phyloP scores from a whole-genome alignment of 129 eudicot genomes.

The Flaveria trinervia region DNA sequence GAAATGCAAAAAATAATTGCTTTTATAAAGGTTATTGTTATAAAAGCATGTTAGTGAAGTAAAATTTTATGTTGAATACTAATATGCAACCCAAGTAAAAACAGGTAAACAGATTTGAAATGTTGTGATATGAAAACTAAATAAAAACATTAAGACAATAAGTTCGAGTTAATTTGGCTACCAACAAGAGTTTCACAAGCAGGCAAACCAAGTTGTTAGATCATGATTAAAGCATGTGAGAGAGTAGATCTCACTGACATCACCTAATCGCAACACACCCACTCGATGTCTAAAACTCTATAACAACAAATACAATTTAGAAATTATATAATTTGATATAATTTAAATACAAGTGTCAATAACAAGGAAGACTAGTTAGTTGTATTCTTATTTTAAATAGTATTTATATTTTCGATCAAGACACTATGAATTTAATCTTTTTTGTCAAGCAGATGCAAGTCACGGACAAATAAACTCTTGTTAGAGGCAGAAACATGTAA shows the following conservation, averaged over 20 bases:
- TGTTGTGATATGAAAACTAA: not conserved
- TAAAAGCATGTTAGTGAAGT: no score
- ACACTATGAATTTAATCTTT: no score
- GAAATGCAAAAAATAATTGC: no score
- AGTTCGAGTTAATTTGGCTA: not conserved
- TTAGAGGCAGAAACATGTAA: no score
- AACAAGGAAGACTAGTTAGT: no score
- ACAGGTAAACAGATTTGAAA: not conserved
- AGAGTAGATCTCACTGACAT: slow-evolving; percentile 24
- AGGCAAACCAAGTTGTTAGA: slow-evolving; percentile 25
- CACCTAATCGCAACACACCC: slow-evolving; percentile 13
- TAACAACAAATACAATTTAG: not conserved
- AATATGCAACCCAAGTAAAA: not conserved
- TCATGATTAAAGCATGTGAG: slow-evolving; percentile 33
- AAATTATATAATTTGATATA: not conserved
- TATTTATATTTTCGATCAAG: no score
- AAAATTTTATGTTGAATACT: not conserved
- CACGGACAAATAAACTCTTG: no score
- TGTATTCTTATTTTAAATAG: no score
- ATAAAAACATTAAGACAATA: not conserved
- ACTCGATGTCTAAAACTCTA: not conserved
- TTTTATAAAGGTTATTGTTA: no score
- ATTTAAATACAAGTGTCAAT: not conserved
- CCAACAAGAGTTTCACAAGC: slow-evolving; percentile 2
- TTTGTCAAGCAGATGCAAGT: no score